These are phyloP conservation scores for Chimonanthus praecox DNA, from an alignment of 164 flowering plant species.

Conservation along the genomic window DNA sequence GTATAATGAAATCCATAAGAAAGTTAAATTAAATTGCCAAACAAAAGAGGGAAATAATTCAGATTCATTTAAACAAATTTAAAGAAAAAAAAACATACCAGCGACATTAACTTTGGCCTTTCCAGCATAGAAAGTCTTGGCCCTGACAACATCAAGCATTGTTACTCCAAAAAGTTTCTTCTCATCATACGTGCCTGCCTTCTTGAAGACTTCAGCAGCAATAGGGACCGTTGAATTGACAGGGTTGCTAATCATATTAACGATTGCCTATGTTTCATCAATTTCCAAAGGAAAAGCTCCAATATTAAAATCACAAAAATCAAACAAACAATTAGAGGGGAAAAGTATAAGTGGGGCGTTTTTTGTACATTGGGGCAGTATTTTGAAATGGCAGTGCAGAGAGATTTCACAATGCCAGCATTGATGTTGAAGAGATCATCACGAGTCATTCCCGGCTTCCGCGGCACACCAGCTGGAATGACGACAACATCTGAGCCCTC, in stretches of 20 bases:
- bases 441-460: conserved; percentile 98
- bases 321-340: neutral
- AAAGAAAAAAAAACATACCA: neutral
- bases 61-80: too few relatives aligned
- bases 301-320: neutral
- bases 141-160: conserved; percentile 90
- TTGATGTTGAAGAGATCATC: conserved; percentile 96
- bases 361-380: conserved; percentile 70
- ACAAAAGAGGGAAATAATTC: too few relatives aligned
- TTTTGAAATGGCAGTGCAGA: conserved; percentile 78
- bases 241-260: conserved; percentile 95
- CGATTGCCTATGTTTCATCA: conserved; percentile 52
- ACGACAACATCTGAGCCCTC: conserved; percentile 82
- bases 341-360: neutral
- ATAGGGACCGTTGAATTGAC: conserved; percentile 98
- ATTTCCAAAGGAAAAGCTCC: neutral
- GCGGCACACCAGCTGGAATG: conserved; percentile 94
- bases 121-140: conserved; percentile 93
- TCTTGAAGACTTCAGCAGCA: conserved; percentile 93
- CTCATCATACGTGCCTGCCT: conserved; percentile 74
- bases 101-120: conserved; percentile 69
- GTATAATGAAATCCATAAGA: neutral
- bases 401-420: conserved; percentile 82
- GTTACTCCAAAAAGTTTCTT: conserved; percentile 93
- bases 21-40: neutral